Conservation (phyloP, 1,284 basidiomycete species). For the Pulveroboletus sp. region DNA sequence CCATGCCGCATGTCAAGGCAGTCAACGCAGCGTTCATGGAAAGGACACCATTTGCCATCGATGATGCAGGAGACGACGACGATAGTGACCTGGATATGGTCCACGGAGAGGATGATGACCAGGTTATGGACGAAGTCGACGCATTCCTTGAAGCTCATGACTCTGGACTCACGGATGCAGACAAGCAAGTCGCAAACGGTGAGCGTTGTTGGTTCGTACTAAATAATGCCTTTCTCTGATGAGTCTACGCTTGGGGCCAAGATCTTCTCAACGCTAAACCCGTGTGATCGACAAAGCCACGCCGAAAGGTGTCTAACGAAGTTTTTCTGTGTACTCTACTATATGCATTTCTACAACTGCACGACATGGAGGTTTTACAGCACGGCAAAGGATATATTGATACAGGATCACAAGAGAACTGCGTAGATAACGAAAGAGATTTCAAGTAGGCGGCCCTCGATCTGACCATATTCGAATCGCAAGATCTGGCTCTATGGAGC, state of each 20-base stretch:
- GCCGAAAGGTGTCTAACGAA: background rate
- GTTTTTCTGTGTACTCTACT: slow-evolving; percentile 22
- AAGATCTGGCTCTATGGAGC: slow-evolving; percentile 78
- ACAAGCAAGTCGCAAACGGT: slow-evolving; percentile 83
- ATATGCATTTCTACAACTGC: slow-evolving; percentile 8
- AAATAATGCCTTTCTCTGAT: background rate
- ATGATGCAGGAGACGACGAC: slow-evolving; percentile 77
- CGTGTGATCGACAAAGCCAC: slow-evolving; percentile 32
- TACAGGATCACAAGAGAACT: slow-evolving; percentile 13
- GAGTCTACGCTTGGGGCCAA: slow-evolving; percentile 28
- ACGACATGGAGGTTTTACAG: background rate
- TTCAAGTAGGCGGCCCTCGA: slow-evolving; percentile 33
- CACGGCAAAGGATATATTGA: slow-evolving; percentile 12
- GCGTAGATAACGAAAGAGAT: background rate
- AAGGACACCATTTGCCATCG: slow-evolving; percentile 89
- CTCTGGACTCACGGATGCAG: slow-evolving; percentile 81
- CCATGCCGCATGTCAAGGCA: slow-evolving; percentile 70
- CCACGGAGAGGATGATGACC: slow-evolving; percentile 68
- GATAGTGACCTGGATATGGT: slow-evolving; percentile 71
- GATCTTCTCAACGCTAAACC: slow-evolving; percentile 69
- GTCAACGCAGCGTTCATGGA: slow-evolving; percentile 86
- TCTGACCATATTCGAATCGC: slow-evolving; percentile 81
- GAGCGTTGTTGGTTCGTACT: slow-evolving; percentile 15
- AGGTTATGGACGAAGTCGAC: slow-evolving; percentile 90
- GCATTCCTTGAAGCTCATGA: slow-evolving; percentile 92